Base-by-base conservation (phyloP, 805 yeast species). In the Starmerella sirachaensis region DNA sequence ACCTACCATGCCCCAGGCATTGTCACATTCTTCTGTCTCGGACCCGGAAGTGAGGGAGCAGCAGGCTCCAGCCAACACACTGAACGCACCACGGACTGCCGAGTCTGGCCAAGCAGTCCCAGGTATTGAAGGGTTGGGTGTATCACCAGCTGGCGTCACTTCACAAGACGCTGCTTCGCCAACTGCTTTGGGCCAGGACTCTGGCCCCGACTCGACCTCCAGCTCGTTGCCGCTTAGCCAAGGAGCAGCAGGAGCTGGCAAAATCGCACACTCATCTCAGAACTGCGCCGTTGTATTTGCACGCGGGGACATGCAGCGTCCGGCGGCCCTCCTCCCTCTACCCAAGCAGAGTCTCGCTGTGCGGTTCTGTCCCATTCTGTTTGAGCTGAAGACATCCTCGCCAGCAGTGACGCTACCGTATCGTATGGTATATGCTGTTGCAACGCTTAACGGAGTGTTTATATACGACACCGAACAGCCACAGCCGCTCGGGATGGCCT, bases 391-490 rank as follows among this genome's bases (percentile, higher is more conserved):
- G 12, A 35, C 14, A 7, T 37, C 27, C 36, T 33, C 17, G 19
- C 23, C 27, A 14, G 31, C 67, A 11, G 68, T 83, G 43, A 58
- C 63, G 4, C 58, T 86, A 31, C 79, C 83, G 1, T 85, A 91
- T 53, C 71, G 84, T 45, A 70, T 91, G 74, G 61, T 88, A 1
- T 86, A 80, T 61, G 97, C 96, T 0, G 79, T 91, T 14, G 97
- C 95, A 0, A 86, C 96, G 0, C 85, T 82, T 40, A 94, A 83
- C 54, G 70, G 86, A 11, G 78, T 91, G 10, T 52, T 78, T 7
- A 61, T 91, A 2, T 91, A 82, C 58, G 93, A 84, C 48, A 88
- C 97, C 0, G 80, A 76, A 45, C 65, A 67, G 22, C 51, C 65
- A 18, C 58, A 66, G 39, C 93, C 96, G 2, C 51, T 91, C 17